Percentiles rank a stretch among this genome's conserved stretches.
Conservation (phyloP, 352 stramenopile species). For the Phytophthora pistaciae region DNA sequence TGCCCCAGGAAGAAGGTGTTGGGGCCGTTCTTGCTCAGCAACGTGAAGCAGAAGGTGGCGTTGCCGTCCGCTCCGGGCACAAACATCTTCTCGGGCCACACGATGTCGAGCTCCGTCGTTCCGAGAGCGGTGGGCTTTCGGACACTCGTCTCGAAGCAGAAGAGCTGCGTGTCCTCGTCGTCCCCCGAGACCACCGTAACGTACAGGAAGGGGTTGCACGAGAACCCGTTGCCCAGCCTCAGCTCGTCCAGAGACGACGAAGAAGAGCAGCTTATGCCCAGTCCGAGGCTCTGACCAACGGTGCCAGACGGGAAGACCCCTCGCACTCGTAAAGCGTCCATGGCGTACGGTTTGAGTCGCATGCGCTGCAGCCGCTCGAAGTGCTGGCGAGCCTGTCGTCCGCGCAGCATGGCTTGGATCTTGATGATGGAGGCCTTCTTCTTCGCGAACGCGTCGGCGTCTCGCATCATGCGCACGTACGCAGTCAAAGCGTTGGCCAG, state of each 20-base stretch:
- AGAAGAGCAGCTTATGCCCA: constrained; percentile 15
- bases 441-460: constrained; percentile 59
- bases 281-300: constrained; percentile 1
- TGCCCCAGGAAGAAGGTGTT: constrained; percentile 84
- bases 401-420: constrained; percentile 65
- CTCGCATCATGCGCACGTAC: constrained; percentile 76
- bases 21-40: constrained; percentile 80
- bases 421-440: constrained; percentile 67
- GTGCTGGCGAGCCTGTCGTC: constrained; percentile 55
- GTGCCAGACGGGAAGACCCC: constrained; percentile 15
- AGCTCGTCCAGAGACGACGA: constrained; percentile 46
- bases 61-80: constrained; percentile 75
- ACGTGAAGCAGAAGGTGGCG: constrained; percentile 72
- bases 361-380: constrained; percentile 61
- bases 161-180: constrained; percentile 71
- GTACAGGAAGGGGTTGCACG: constrained; percentile 80
- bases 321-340: constrained; percentile 49
- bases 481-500: constrained; percentile 61
- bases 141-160: constrained; percentile 76
- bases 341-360: constrained; percentile 63
- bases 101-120: constrained; percentile 41
- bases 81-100: constrained; percentile 71
- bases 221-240: constrained; percentile 72
- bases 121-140: constrained; percentile 32
- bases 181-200: constrained; percentile 73